A percentile compares a stretch with the other conserved stretches of the same genome.
phyloP scores from a whole-genome alignment of 1,139 yeast genomes.

The Nakaseomyces glabratus region DNA sequence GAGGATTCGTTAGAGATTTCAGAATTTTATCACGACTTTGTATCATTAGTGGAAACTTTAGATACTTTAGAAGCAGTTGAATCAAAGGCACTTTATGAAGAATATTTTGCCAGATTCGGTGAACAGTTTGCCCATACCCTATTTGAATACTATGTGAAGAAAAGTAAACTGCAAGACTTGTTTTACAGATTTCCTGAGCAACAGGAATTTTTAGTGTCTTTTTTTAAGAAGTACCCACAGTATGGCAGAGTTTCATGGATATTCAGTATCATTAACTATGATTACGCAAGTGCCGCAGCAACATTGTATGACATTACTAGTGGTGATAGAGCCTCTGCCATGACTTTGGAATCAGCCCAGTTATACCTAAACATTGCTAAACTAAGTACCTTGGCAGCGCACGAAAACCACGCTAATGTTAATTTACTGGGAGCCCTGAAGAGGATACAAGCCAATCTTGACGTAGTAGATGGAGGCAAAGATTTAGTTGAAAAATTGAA shows the following conservation, averaged over 20 bases:
- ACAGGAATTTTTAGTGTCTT: constrained; percentile 42
- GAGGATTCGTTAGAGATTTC: constrained; percentile 54
- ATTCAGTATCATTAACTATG: constrained; percentile 44
- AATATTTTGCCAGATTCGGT: constrained; percentile 54
- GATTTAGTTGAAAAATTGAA: constrained; percentile 33
- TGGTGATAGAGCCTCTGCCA: constrained; percentile 30
- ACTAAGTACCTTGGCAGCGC: constrained; percentile 35
- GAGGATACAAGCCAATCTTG: constrained; percentile 43
- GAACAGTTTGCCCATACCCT: constrained; percentile 61
- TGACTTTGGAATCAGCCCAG: constrained; percentile 41
- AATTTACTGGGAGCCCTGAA: constrained; percentile 29
- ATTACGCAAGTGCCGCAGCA: constrained; percentile 44
- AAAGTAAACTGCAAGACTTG: constrained; percentile 46
- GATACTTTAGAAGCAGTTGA: constrained; percentile 42
- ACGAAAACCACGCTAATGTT: constrained; percentile 12
- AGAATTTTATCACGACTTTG: constrained; percentile 57
- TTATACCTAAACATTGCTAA: constrained; percentile 67
- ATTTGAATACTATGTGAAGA: constrained; percentile 49
- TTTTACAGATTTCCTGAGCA: constrained; percentile 52
- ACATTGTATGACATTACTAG: constrained; percentile 39
- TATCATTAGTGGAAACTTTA: constrained; percentile 55
- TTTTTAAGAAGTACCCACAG: constrained; percentile 41
- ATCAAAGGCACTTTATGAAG: constrained; percentile 37
- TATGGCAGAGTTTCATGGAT: constrained; percentile 69
- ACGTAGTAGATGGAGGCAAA: constrained; percentile 42